Percentiles rank a stretch among this genome's conserved stretches.
phyloP scores from a whole-genome alignment of 768 basidiomycete species.

The Royoungia palumana region DNA sequence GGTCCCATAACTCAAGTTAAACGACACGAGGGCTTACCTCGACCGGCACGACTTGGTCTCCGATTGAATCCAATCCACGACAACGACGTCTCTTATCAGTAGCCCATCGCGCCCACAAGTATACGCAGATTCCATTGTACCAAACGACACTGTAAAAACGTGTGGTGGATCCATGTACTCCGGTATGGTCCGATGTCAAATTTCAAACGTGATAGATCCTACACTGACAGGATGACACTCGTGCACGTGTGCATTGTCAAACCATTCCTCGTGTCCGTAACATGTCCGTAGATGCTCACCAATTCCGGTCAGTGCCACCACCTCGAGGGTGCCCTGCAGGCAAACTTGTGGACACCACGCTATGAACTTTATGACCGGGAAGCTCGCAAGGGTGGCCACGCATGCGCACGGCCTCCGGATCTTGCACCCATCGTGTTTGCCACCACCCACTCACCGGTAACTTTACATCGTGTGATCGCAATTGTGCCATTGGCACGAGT shows the following conservation, averaged over 20 bases:
- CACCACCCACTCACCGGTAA: slow-evolving; percentile 10
- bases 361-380: slow-evolving; percentile 3
- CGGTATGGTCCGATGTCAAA: slow-evolving; percentile 4
- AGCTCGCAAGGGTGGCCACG: slow-evolving; percentile 5
- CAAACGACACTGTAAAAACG: neutral
- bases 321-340: slow-evolving; percentile 20
- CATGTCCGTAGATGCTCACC: slow-evolving; percentile 2
- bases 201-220: neutral
- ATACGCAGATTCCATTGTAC: neutral
- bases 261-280: slow-evolving; percentile 16
- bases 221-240: neutral
- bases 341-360: slow-evolving; percentile 24
- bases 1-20: neutral
- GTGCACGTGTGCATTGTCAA: slow-evolving; percentile 22
- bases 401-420: slow-evolving; percentile 22
- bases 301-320: slow-evolving; percentile 16
- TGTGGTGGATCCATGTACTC: neutral
- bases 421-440: slow-evolving; percentile 18
- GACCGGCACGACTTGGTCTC: slow-evolving; percentile 1
- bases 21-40: neutral
- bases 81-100: slow-evolving; percentile 1
- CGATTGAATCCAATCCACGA: slow-evolving; percentile 5
- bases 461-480: slow-evolving; percentile 11
- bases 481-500: slow-evolving; percentile 2
- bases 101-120: neutral